These are phyloP conservation scores for Vitis hybrid DNA, from an alignment of 177 flowering plant genomes.

Conservation along the genomic window DNA sequence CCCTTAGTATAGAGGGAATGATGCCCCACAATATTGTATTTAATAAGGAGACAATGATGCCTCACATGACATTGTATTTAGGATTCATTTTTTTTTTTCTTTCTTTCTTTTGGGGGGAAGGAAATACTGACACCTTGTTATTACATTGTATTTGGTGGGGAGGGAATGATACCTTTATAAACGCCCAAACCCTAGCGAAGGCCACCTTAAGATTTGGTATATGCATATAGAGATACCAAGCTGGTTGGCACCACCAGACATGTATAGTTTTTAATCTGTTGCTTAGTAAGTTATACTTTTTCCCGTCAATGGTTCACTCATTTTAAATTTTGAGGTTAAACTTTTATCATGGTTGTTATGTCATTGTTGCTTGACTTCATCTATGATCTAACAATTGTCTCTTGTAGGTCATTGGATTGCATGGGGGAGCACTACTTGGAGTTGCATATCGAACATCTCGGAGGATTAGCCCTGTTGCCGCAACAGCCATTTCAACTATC, in stretches of 20 bases:
- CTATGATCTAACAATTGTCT: slow-evolving; percentile 7
- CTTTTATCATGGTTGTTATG: not conserved
- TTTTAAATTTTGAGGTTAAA: not conserved
- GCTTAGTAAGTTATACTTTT: not conserved
- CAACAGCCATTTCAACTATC: slow-evolving; percentile 88
- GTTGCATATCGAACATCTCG: slow-evolving; percentile 90
- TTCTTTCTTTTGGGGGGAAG: too few species aligned
- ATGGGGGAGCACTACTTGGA: slow-evolving; percentile 97
- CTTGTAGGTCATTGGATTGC: slow-evolving; percentile 80
- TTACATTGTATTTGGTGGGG: too few species aligned
- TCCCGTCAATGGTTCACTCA: not conserved
- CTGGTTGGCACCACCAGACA: not conserved
- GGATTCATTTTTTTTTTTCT: too few species aligned
- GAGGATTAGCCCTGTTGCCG: slow-evolving; percentile 77
- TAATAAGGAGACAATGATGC: too few species aligned
- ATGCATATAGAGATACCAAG: too few species aligned
- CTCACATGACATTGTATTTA: too few species aligned
- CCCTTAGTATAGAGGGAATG: too few species aligned
- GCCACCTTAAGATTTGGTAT: too few species aligned
- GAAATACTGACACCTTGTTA: too few species aligned
- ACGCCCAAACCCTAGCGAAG: too few species aligned
- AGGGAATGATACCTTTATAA: too few species aligned
- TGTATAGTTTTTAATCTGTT: not conserved
- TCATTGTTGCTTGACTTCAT: not conserved
- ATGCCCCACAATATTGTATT: too few species aligned